Conservation (phyloP, 495 filamentous ascomycete species). For the Annulohypoxylon nitens region DNA sequence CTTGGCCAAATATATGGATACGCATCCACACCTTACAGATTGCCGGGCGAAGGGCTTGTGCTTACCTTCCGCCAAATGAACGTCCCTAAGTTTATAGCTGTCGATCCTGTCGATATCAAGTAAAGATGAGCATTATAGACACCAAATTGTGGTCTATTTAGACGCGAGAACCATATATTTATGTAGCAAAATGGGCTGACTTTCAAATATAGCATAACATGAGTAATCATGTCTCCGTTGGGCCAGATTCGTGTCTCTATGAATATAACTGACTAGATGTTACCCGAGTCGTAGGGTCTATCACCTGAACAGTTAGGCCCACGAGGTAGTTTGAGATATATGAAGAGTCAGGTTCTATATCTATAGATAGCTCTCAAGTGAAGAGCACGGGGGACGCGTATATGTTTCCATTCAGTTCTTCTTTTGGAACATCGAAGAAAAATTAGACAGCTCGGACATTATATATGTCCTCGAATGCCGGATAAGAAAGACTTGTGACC, state of each 20-base stretch:
- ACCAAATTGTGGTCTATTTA: background rate
- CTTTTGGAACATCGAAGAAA: background rate
- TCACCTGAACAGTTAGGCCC: background rate
- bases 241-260: background rate
- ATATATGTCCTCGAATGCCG: background rate
- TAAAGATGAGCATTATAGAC: background rate
- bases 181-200: background rate
- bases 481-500: background rate
- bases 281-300: background rate
- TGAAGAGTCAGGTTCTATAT: background rate
- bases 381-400: background rate
- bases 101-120: background rate
- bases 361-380: background rate
- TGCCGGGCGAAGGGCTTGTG: background rate
- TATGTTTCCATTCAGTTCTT: background rate
- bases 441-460: background rate
- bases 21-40: background rate
- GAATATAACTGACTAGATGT: background rate
- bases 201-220: background rate
- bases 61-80: background rate
- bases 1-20: background rate
- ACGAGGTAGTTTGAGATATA: background rate
- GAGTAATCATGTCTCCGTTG: background rate
- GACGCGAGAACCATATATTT: background rate
- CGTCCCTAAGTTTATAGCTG: background rate